These are phyloP conservation scores for Sclerospora graminicola DNA, from an alignment of 352 stramenopile species.

Conservation along the genomic window DNA sequence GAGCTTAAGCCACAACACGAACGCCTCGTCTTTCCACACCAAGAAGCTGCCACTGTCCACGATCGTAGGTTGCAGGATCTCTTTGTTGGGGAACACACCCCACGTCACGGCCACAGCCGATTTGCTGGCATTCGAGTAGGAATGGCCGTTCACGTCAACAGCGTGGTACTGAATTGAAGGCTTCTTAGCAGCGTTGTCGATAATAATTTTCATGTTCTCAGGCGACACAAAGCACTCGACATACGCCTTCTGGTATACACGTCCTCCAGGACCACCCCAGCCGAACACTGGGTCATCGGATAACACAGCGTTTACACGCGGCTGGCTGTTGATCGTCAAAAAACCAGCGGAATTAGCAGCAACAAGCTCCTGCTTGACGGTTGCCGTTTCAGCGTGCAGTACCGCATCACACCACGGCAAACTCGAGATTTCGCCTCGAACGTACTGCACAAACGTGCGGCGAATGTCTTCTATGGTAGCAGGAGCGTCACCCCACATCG, in stretches of 20 bases:
- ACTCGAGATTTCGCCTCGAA: constrained; percentile 91
- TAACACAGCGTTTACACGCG: constrained; percentile 83
- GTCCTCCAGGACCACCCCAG: constrained; percentile 92
- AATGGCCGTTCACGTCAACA: constrained; percentile 84
- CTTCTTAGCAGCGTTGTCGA: constrained; percentile 78
- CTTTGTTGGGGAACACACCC: constrained; percentile 96
- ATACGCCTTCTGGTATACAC: constrained; percentile 99
- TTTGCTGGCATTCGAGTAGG: constrained; percentile 84
- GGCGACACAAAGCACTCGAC: constrained; percentile 97
- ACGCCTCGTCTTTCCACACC: constrained; percentile 95
- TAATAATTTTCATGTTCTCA: constrained; percentile 86
- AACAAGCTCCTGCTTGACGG: constrained; percentile 72
- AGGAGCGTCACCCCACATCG: constrained; percentile 92
- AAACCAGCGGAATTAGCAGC: constrained; percentile 81
- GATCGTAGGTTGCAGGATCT: constrained; percentile 95
- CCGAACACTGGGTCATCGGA: constrained; percentile 92
- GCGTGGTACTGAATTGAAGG: constrained; percentile 85
- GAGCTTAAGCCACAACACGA: constrained; percentile 92
- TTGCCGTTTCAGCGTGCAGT: constrained; percentile 91
- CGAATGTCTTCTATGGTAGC: constrained; percentile 87
- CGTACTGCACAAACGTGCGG: constrained; percentile 94
- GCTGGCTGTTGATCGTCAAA: constrained; percentile 95
- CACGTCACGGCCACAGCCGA: constrained; percentile 95
- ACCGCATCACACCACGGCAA: constrained; percentile 96
- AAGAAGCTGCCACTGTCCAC: constrained; percentile 96